These are phyloP conservation scores for Telopea speciosissima DNA, from an alignment of 177 flowering plant genomes.

Conservation along the genomic window DNA sequence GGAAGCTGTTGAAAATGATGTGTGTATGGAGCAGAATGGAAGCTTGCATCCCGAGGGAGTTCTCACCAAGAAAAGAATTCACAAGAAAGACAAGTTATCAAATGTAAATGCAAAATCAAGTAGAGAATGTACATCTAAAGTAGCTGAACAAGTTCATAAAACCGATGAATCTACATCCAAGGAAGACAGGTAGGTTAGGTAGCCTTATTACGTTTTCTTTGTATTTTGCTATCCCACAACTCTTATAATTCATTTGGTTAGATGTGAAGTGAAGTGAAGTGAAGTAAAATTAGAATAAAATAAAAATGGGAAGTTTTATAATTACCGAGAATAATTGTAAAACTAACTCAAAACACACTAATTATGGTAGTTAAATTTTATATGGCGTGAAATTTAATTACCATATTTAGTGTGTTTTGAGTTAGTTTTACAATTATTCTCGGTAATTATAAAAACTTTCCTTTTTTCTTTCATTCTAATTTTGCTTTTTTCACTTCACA, in stretches of 20 bases:
- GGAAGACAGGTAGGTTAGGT: slow-evolving; percentile 27
- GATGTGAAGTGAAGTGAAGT: not conserved
- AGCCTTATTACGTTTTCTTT: not conserved
- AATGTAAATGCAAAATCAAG: slow-evolving; percentile 12
- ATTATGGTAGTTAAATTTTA: no score
- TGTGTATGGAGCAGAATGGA: slow-evolving; percentile 12
- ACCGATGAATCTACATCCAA: slow-evolving; percentile 11
- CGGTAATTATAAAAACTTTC: no score
- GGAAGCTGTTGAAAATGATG: slow-evolving; percentile 22
- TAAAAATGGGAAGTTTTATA: no score
- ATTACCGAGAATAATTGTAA: not conserved
- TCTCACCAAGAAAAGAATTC: slow-evolving; percentile 11
- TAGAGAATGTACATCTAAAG: slow-evolving; percentile 11
- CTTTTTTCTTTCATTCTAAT: no score
- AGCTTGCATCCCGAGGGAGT: not conserved
- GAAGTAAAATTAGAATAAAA: no score
- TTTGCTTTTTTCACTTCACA: no score
- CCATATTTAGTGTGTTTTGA: not conserved
- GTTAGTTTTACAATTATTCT: no score
- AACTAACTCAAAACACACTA: not conserved
- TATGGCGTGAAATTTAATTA: no score
- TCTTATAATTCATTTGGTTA: not conserved
- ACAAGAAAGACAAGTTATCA: slow-evolving; percentile 23
- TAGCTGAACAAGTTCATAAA: slow-evolving; percentile 17
- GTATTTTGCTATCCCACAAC: not conserved